These are phyloP conservation scores for Apiospora malaysiana DNA, from an alignment of 2,329 filamentous ascomycete species.

Conservation along the genomic window DNA sequence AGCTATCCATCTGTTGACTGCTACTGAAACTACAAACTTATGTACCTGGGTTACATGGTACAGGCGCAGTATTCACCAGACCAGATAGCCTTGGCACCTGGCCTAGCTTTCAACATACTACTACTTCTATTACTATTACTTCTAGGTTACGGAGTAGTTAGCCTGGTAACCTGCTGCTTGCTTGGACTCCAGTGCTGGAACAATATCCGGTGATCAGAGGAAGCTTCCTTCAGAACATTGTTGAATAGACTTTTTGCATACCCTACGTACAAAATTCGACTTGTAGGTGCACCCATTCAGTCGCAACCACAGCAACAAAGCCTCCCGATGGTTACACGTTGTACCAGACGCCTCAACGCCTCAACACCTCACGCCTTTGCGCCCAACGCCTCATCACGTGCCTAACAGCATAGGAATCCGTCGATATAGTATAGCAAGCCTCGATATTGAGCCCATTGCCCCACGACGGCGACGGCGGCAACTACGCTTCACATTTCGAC, in stretches of 20 bases:
- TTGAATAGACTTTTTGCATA: constrained; percentile 11
- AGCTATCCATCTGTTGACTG: not conserved
- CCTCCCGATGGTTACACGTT: not conserved
- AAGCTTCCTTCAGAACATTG: not conserved
- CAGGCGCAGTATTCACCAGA: not conserved
- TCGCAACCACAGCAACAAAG: constrained; percentile 9
- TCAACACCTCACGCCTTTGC: not conserved
- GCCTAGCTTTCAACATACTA: not conserved
- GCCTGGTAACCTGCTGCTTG: not conserved
- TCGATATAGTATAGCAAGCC: constrained; percentile 1
- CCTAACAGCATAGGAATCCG: not conserved
- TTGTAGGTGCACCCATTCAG: not conserved
- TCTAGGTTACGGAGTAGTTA: too few relatives aligned
- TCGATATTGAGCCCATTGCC: not conserved
- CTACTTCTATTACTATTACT: not conserved
- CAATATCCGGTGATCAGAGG: not conserved
- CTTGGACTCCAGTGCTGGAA: not conserved
- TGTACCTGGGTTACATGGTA: too few relatives aligned
- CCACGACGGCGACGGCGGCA: not conserved
- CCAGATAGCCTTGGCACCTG: too few relatives aligned
- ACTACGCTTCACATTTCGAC: not conserved
- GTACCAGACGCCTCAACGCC: not conserved
- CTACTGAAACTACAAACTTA: constrained; percentile 15
- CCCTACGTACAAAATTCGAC: not conserved
- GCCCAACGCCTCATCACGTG: not conserved